Conservation (phyloP, 2,329 filamentous ascomycete genomes). For the Aspergillus aculeatinus region DNA sequence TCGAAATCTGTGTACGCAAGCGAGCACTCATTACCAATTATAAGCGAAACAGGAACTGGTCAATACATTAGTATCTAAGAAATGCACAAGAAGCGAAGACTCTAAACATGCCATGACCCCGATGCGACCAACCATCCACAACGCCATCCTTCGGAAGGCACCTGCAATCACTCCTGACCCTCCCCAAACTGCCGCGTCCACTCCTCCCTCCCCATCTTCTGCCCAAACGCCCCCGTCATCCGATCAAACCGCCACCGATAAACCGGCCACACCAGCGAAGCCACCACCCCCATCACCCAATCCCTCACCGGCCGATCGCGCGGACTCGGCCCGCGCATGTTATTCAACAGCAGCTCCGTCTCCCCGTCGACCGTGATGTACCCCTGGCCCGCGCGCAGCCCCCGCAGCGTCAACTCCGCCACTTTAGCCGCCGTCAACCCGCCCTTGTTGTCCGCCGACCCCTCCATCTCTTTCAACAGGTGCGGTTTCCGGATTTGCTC, state of each 20-base stretch:
- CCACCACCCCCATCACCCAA: background rate
- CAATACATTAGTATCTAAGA: no score
- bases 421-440: constrained; percentile 1
- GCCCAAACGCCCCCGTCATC: constrained; percentile 1
- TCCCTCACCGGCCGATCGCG: constrained; percentile 2
- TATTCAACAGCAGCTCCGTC: constrained; percentile 9
- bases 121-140: no score
- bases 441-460: background rate
- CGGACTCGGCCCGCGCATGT: constrained; percentile 15
- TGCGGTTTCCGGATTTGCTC: constrained; percentile 9
- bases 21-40: no score
- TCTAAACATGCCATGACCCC: no score
- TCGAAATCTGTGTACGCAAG: no score
- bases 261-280: constrained; percentile 2
- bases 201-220: background rate
- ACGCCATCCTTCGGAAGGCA: no score
- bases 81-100: no score
- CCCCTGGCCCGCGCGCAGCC: background rate
- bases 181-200: background rate
- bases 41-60: no score
- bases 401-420: constrained; percentile 6
- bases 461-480: constrained; percentile 12
- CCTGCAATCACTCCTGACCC: background rate
- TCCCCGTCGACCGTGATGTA: constrained; percentile 4
- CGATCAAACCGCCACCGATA: background rate